A percentile compares a stretch with the other conserved stretches of the same genome.
phyloP scores from a whole-genome alignment of 1,284 basidiomycete genomes.

The Clitocybe nebularis region DNA sequence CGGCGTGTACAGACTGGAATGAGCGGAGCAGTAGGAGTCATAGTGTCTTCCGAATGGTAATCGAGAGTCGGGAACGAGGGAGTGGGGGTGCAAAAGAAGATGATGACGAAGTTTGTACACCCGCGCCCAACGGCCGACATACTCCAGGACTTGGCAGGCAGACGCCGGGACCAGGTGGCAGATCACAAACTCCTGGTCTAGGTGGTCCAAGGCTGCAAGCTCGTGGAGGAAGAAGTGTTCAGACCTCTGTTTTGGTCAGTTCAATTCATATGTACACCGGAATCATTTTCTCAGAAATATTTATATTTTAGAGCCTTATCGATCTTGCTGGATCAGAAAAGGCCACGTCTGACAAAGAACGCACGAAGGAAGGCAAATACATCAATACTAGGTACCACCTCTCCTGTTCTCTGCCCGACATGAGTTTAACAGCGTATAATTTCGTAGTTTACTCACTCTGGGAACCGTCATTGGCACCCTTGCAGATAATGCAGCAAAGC shows the following conservation, averaged over 20 bases:
- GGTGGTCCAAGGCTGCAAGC: slow-evolving; percentile 67
- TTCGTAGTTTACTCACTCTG: slow-evolving; percentile 74
- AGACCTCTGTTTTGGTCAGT: slow-evolving; percentile 75
- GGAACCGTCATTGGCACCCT: slow-evolving; percentile 88
- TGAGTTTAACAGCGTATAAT: not conserved
- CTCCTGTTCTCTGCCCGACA: not conserved
- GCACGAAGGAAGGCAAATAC: slow-evolving; percentile 89
- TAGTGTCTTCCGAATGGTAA: slow-evolving; percentile 87
- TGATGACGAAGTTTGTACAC: slow-evolving; percentile 29
- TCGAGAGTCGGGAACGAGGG: slow-evolving; percentile 74
- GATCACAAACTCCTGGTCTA: slow-evolving; percentile 52
- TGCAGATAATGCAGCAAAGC: slow-evolving; percentile 80
- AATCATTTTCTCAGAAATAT: slow-evolving; percentile 16
- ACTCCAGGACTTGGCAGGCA: slow-evolving; percentile 43
- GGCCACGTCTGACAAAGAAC: slow-evolving; percentile 89
- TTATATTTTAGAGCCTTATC: slow-evolving; percentile 65
- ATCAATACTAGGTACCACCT: slow-evolving; percentile 77
- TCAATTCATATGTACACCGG: not conserved
- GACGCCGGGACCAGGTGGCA: slow-evolving; percentile 10
- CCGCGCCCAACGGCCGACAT: slow-evolving; percentile 28
- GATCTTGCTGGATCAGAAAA: slow-evolving; percentile 98
- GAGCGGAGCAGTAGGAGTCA: slow-evolving; percentile 90
- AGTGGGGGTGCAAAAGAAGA: slow-evolving; percentile 24
- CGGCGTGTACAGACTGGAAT: slow-evolving; percentile 97
- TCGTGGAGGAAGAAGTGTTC: slow-evolving; percentile 69